Evolutionary conservation across 768 basidiomycete species (phyloP).

Genomic region (Pleurotus salmoneostramineus): DNA sequence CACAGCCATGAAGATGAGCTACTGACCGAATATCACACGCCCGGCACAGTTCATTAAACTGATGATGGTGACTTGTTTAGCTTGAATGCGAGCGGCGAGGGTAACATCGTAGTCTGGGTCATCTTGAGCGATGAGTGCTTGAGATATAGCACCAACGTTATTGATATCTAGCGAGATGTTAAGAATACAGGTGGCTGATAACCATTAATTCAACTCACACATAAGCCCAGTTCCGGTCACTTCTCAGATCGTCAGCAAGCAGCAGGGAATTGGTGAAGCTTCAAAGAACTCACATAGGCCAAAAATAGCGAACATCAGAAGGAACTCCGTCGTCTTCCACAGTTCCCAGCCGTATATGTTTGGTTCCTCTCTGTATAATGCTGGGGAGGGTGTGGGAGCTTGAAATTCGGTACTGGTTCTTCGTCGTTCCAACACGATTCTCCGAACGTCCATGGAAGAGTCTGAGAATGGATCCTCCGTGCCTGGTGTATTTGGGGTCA

Average conservation of each 20-base stretch:
- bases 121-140: constrained; percentile 62
- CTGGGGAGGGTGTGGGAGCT: background rate
- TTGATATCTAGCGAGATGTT: constrained; percentile 55
- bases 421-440: background rate
- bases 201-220: constrained; percentile 41
- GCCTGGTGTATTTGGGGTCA: background rate
- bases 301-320: constrained; percentile 40
- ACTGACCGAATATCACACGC: constrained; percentile 68
- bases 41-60: constrained; percentile 81
- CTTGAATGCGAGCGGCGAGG: constrained; percentile 72
- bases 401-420: background rate
- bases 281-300: constrained; percentile 43
- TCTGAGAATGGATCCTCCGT: constrained; percentile 1
- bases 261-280: background rate
- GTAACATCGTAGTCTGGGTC: constrained; percentile 62
- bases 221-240: constrained; percentile 75
- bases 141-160: constrained; percentile 71
- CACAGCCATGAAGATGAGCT: background rate
- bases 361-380: background rate
- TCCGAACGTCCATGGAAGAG: background rate
- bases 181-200: constrained; percentile 6
- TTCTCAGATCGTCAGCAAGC: constrained; percentile 18
- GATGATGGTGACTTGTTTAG: constrained; percentile 78
- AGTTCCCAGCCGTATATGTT: constrained; percentile 20
- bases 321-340: constrained; percentile 19